phyloP scores from a whole-genome alignment of 2,329 filamentous ascomycete species.

The Botrytis medusae region DNA sequence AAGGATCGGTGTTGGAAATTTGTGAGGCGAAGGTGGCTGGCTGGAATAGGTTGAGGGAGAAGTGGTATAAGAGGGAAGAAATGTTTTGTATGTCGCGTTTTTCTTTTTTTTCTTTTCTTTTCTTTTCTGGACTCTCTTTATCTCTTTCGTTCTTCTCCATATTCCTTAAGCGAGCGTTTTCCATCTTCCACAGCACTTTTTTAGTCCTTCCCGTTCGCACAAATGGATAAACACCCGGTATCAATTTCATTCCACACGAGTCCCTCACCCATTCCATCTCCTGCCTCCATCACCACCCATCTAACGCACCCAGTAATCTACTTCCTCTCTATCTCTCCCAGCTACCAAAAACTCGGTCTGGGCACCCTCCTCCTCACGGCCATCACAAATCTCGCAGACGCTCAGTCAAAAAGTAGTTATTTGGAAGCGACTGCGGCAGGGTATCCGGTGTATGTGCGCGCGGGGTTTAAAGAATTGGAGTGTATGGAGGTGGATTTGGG shows the following conservation, averaged over 20 bases:
- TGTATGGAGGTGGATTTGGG: constrained; percentile 37
- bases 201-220: background rate
- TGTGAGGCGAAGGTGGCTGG: constrained; percentile 38
- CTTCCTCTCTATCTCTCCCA: constrained; percentile 41
- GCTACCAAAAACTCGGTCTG: constrained; percentile 42
- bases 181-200: background rate
- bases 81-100: constrained; percentile 41
- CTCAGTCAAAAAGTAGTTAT: constrained; percentile 41
- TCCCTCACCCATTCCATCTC: no score
- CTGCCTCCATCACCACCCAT: background rate
- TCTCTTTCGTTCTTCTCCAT: background rate
- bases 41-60: constrained; percentile 35
- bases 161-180: background rate
- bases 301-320: constrained; percentile 39
- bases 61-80: constrained; percentile 37
- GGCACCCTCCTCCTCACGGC: constrained; percentile 40
- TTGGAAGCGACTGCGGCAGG: constrained; percentile 44
- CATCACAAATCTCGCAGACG: constrained; percentile 40
- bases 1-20: constrained; percentile 39
- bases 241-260: background rate
- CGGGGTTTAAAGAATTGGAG: constrained; percentile 42
- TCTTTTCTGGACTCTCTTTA: accelerated
- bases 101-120: background rate
- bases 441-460: constrained; percentile 43
- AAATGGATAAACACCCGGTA: background rate